Conservation (phyloP, 805 yeast genomes). For the Barnettozyma vustinii region DNA sequence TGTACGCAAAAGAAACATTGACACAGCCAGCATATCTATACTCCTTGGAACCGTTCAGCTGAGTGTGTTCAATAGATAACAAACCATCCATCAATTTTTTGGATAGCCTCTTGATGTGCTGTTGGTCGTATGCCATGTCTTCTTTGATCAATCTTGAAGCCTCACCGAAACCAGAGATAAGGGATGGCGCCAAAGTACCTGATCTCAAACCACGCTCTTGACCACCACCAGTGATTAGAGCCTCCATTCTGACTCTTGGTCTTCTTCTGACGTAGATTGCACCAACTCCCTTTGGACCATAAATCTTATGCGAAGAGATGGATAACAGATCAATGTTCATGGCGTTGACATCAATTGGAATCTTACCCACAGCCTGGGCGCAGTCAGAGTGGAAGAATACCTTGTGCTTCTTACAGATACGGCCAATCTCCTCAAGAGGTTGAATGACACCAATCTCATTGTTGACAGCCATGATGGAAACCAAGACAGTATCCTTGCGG, state of each 20-base stretch:
- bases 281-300: slow-evolving; percentile 98
- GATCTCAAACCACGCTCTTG: slow-evolving; percentile 98
- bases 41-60: slow-evolving; percentile 75
- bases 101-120: slow-evolving; percentile 67
- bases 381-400: slow-evolving; percentile 96
- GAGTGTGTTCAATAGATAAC: slow-evolving; percentile 80
- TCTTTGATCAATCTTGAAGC: slow-evolving; percentile 79
- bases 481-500: slow-evolving; percentile 85
- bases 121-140: slow-evolving; percentile 70
- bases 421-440: slow-evolving; percentile 91
- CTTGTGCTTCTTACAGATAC: slow-evolving; percentile 77
- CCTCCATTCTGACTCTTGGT: slow-evolving; percentile 95
- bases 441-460: slow-evolving; percentile 98
- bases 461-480: slow-evolving; percentile 94
- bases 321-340: slow-evolving; percentile 91
- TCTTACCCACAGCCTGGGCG: slow-evolving; percentile 96
- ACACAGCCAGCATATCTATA: slow-evolving; percentile 90
- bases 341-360: slow-evolving; percentile 87
- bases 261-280: slow-evolving; percentile 94
- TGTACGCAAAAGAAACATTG: slow-evolving; percentile 92
- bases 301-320: slow-evolving; percentile 91
- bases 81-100: slow-evolving; percentile 67
- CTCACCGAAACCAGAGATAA: slow-evolving; percentile 94
- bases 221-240: slow-evolving; percentile 95
- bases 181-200: slow-evolving; percentile 96